Base-by-base conservation (phyloP, 139 green algal species). In the Desmodesmus armatus region DNA sequence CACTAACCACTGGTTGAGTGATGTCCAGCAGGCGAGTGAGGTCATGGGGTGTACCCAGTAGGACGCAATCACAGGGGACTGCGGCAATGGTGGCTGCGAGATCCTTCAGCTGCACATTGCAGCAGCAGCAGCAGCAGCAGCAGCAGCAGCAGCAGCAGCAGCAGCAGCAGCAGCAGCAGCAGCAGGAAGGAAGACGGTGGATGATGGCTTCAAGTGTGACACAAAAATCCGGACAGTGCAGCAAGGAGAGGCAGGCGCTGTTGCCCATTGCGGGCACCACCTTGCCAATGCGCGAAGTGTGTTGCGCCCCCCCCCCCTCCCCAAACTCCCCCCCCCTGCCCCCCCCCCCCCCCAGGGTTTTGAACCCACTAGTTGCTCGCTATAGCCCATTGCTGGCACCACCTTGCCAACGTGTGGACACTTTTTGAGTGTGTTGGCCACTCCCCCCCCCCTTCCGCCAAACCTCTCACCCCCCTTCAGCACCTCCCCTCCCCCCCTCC, bases 251-350 rank as follows among this genome's bases (percentile, higher is more conserved):
- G n/a, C n/a, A n/a, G n/a, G n/a, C 41, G 4, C n/a, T 87, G 69
- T 92, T 91, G 44, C 89, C 89, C 89, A 92, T 90, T 5, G 89
- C 89, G 0, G 89, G 87, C 40, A 92, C 75, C 0, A 91, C 43
- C 31, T 72, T 51, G 5, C 73, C 84, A 29, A 92, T 53, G 25
- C 49, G 67, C 15, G 75, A n/a, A n/a, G n/a, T n/a, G n/a, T n/a
- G n/a, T n/a, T n/a, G n/a, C n/a, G n/a, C n/a, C n/a, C n/a, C n/a
- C n/a, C n/a, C n/a, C n/a, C n/a, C n/a, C n/a, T n/a, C n/a, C n/a
- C n/a, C n/a, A n/a, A n/a, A n/a, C n/a, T n/a, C n/a, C n/a, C n/a
- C n/a, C n/a, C n/a, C n/a, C n/a, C n/a, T n/a, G n/a, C n/a, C n/a
- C n/a, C n/a, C n/a, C n/a, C n/a, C n/a, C n/a, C n/a, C n/a, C n/a